Evolutionary conservation across 495 filamentous ascomycete genomes (phyloP), one percentile per base, ranked within the genome.

Genomic region (Daldinia vernicosa): DNA sequence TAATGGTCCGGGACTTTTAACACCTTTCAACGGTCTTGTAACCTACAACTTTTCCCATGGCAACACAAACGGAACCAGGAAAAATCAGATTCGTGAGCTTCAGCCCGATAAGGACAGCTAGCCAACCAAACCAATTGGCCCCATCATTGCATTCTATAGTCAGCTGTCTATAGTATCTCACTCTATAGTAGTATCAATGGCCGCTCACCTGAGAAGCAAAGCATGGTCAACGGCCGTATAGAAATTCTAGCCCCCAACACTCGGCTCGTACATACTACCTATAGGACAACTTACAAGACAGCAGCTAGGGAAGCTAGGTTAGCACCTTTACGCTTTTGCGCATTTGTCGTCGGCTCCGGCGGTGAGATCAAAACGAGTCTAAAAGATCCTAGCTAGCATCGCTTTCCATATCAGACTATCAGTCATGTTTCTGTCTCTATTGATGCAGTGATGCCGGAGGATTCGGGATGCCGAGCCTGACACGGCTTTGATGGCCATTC

Each of bases 391-490:
- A 52, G 33, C 33, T 3, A 24, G 2, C 11, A 17, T 60, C 22
- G 19, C 15, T 60, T 51, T 62, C 59, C 28, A 30, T 39, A 37
- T 53, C 33, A 62, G 40, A 30, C 40, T 39, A 37, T 53, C 33
- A 62, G 40, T 37, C 40, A 54, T 35, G 27, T 43, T 45, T 51
- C 56, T 61, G n/a, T 45, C 43, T 37, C 33, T 14, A 56, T 60
- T 32, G 24, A 43, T 19, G 57, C 50, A 61, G 43, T 57, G 40
- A 27, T 67, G 57, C 62, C 63, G 51, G 53, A 52, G 57, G 39
- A 67, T 53, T 71, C 69, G 69, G 63, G 14, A 67, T 71, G 52
- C 69, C 69, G 69, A 63, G 45, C 45, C 63, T 43, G 63, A 67
- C 58, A 51, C 24, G 33, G 57, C 26, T 27, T 24, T 19, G 53